Base-by-base conservation (phyloP, 2,329 filamentous ascomycete species). In the Truncatella angustata region DNA sequence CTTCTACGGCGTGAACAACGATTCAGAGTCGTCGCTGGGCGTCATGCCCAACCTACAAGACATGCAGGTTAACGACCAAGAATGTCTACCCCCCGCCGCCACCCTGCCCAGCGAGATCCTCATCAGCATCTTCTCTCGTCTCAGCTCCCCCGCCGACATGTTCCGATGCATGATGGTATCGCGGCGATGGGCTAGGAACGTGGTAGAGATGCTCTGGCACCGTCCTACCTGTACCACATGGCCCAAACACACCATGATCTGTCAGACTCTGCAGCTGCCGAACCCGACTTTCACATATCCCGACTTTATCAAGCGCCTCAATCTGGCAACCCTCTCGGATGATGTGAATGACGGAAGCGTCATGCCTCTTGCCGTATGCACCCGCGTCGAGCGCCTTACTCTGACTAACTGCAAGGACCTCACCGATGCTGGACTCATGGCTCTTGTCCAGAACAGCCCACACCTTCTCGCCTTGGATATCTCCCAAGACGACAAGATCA, bases 181-280 rank as follows among this genome's bases (percentile, higher is more conserved):
- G 65, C 92, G 91, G 70, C 84, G 87, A 56, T 99, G 94, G 94
- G 89, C 94, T 24, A 80, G 88, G 57, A 97, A 97, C 66, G 87
- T 89, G 48, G 94, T 97, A 60, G 93, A 94, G 57, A 81, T 96
- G 58, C 79, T 99, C 20, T 99, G 94, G 94, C 92, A 97, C 70
- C 83, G 94, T 35, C 94, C 94, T 1, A 86, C 90, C 24, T 97
- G 94, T 73, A 91, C 88, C 63, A 90, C 85, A 61, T 97, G 91
- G 88, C 72, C 79, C 11, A 91, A 91, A 66, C 84, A 97, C 62
- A 78, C 85, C 63, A 87, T 77, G 59, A 94, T 99, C 59, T 92
- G 91, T 65, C 78, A 81, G 53, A 92, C 93, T 1, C 82, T 97
- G 32, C 80, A 83, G 42, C 79, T 85, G 24, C 74, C 81, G 30